Evolutionary conservation across 805 yeast genomes (phyloP).

Genomic region (Saccharomycopsis guyanensis): DNA sequence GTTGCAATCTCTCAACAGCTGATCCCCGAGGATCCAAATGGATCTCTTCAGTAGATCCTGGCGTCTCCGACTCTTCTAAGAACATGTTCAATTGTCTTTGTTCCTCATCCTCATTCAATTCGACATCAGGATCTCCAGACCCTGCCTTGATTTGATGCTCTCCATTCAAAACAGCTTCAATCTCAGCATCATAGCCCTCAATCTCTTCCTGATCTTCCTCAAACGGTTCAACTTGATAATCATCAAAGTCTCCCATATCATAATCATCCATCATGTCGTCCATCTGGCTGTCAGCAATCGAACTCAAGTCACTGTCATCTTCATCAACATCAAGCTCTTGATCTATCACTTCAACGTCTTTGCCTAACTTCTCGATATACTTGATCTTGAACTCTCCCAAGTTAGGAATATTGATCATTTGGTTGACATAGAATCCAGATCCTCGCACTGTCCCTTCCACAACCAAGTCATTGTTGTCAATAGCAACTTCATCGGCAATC

Average conservation of each 20-base stretch:
- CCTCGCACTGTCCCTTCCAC: constrained; percentile 88
- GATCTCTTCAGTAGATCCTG: constrained; percentile 89
- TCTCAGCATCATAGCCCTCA: constrained; percentile 34
- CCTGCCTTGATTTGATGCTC: constrained; percentile 34
- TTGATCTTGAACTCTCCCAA: constrained; percentile 81
- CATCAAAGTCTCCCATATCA: constrained; percentile 23
- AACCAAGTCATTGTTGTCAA: constrained; percentile 34
- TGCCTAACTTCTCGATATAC: constrained; percentile 44
- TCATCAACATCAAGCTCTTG: constrained; percentile 27
- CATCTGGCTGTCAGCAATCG: constrained; percentile 17
- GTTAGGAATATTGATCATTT: constrained; percentile 81
- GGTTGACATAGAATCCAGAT: constrained; percentile 66
- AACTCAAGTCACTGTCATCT: constrained; percentile 16
- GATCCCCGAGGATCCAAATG: constrained; percentile 72
- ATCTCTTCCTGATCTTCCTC: constrained; percentile 41
- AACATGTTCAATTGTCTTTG: constrained; percentile 63
- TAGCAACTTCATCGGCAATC: constrained; percentile 56
- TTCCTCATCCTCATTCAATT: constrained; percentile 75
- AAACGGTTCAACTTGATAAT: constrained; percentile 24
- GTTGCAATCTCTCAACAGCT: constrained; percentile 64
- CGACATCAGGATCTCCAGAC: constrained; percentile 41
- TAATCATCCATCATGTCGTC: constrained; percentile 21
- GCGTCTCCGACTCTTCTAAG: constrained; percentile 49
- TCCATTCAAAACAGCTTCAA: constrained; percentile 38
- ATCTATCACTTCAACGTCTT: constrained; percentile 25